These are phyloP conservation scores for Castanospermum australe DNA, from an alignment of 306 rosid genomes.

Conservation along the genomic window DNA sequence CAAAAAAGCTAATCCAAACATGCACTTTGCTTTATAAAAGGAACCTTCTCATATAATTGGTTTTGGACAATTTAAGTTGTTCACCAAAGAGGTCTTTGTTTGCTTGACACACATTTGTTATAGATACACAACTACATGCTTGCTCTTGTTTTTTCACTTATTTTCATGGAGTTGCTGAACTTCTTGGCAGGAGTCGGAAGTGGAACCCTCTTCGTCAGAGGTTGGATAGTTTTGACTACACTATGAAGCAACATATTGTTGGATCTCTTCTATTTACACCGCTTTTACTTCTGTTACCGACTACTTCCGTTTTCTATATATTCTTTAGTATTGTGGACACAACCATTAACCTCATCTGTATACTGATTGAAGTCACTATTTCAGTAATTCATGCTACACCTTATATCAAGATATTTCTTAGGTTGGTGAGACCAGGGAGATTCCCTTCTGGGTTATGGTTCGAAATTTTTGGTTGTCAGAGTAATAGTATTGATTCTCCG, in stretches of 20 bases:
- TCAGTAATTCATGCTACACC: slow-evolving; percentile 88
- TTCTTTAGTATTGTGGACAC: slow-evolving; percentile 78
- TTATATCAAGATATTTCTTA: slow-evolving; percentile 62
- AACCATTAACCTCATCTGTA: slow-evolving; percentile 58
- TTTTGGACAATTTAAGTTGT: no score
- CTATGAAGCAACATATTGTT: slow-evolving; percentile 84
- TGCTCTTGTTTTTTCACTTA: slow-evolving; percentile 19
- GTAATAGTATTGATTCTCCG: slow-evolving; percentile 29
- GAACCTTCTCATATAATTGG: no score
- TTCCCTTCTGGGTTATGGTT: slow-evolving; percentile 94
- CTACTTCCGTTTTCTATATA: slow-evolving; percentile 86
- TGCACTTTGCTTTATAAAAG: no score
- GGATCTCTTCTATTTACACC: slow-evolving; percentile 91
- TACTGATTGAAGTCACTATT: slow-evolving; percentile 63
- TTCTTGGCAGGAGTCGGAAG: slow-evolving; percentile 82
- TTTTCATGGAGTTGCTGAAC: slow-evolving; percentile 23
- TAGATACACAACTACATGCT: neutral
- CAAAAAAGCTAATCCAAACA: no score
- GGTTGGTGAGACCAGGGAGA: slow-evolving; percentile 68
- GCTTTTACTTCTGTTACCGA: slow-evolving; percentile 79
- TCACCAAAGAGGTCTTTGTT: no score
- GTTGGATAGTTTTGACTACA: slow-evolving; percentile 90
- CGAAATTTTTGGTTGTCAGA: slow-evolving; percentile 57
- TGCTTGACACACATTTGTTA: no score
- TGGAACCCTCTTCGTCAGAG: slow-evolving; percentile 96